phyloP scores from a whole-genome alignment of 2,329 filamentous ascomycete species.

The Paracoccidioides lutzii region DNA sequence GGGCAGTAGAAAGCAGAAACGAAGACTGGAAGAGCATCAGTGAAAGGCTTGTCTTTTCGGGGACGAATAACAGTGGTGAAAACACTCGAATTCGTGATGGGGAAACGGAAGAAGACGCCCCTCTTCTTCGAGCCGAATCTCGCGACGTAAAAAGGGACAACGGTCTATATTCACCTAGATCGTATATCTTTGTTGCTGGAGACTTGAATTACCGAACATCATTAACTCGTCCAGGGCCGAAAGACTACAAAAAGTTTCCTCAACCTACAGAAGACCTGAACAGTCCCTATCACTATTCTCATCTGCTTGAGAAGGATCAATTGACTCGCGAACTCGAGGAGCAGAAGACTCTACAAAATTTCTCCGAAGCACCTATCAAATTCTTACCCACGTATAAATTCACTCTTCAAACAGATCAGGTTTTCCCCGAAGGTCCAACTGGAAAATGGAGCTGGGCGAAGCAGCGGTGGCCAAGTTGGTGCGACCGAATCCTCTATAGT shows the following conservation, averaged over 20 bases:
- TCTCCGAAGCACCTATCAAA: constrained; percentile 57
- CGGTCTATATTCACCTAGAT: constrained; percentile 57
- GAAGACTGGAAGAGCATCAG: constrained; percentile 80
- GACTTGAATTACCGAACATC: constrained; percentile 93
- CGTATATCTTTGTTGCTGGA: constrained; percentile 73
- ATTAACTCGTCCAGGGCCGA: constrained; percentile 47
- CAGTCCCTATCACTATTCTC: constrained; percentile 50
- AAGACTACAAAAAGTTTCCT: constrained; percentile 50
- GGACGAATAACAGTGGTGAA: constrained; percentile 27
- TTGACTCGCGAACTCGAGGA: constrained; percentile 57
- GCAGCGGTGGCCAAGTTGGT: constrained; percentile 86
- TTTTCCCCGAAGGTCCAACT: constrained; percentile 17
- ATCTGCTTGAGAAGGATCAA: constrained; percentile 65
- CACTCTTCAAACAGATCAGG: constrained; percentile 33
- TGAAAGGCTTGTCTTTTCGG: constrained; percentile 60
- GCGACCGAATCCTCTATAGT: constrained; percentile 75
- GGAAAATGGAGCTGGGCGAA: constrained; percentile 59
- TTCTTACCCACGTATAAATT: constrained; percentile 98
- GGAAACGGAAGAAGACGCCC: constrained; percentile 18
- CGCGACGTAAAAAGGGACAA: constrained; percentile 19
- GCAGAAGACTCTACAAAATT: constrained; percentile 61
- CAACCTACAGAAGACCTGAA: constrained; percentile 38
- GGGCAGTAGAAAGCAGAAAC: constrained; percentile 61
- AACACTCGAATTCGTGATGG: constrained; percentile 20
- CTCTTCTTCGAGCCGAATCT: constrained; percentile 19